Base-by-base conservation (phyloP, 352 stramenopile genomes). In the Globisporangium canariense region DNA sequence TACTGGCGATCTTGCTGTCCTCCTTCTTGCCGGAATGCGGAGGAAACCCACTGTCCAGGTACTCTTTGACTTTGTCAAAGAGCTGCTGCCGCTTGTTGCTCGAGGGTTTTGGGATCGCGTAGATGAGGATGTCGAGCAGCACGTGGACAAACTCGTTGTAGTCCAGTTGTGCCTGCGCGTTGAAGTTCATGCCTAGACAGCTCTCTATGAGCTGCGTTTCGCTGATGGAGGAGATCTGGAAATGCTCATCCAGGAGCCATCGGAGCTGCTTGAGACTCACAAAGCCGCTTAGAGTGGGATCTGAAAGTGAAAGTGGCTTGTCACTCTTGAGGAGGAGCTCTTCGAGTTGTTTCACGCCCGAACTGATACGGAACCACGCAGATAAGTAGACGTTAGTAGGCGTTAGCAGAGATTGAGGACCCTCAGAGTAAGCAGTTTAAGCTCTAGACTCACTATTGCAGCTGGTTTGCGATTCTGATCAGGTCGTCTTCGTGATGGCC, bases 151-250 rank as follows among this genome's bases (percentile, higher is more conserved):
- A 76, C 30, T 87, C 77, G 10, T 61, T 72, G 60, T 83, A 78
- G 50, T 88, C 79, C 10, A 90, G 36, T 28, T 79, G 76, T 7
- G 70, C 79, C 18, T 83, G 71, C 1, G 67, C 46, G 51, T 88
- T 80, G 22, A 89, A 88, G 18, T 76, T 87, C 67, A 90, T 79
- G 8, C 81, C 81, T 34, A 90, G 62, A 58, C 81, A 90, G 0
- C 83, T 67, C 47, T 90, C 77, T 50, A 88, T 76, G 11, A 90
- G 62, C 16, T 66, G 55, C 0, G 59, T 60, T 51, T 89, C 76
- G 18, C 54, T 70, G 11, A 81, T 58, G 0, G 76, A 53, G 2
- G 76, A 54, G 2, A 84, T 28, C 1, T 71, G 38, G 14, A 86
- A 74, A 1, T 68, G 46, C 34, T 88, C 70, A 0, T 36, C 52